Base-by-base conservation (phyloP, 495 filamentous ascomycete genomes). In the Talaromyces thailandensis region DNA sequence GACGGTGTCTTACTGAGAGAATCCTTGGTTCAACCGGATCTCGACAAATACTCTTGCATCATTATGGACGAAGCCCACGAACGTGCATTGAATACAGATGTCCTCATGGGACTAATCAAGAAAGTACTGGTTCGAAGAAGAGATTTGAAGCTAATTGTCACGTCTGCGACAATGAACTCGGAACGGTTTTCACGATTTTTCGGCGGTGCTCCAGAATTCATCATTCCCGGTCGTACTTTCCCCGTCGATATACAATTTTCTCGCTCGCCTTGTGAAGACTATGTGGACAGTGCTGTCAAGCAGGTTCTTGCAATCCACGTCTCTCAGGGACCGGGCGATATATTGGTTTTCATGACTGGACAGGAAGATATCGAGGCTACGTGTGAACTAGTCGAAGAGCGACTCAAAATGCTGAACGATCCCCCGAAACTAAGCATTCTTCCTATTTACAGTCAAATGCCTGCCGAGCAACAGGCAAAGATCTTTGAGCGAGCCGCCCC, bases 1-100 rank as follows among this genome's bases (percentile, higher is more conserved):
- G 95, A 99, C 68, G 95, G 95, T 74, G 92, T 99, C 6, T 79
- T 99, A 25, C 82, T 99, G 16, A 86, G 95, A 69, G 95, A 99
- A 68, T 96, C 90, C 14, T 82, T 99, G 8, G 89, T 90, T 56
- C 92, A 97, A 68, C 82, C 85, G 16, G 96, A 99, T 69, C 82
- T 99, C 24, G 95, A 98, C 72, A 90, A 90, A 68, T 99, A 99
- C 73, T 96, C 93, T 12, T 96, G 92, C 70, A 92, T 99, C 57
- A 99, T 99, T 71, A 97, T 99, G 94, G 95, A 99, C 73, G 95
- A 99, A 76, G 95, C 95, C 3, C 95, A 99, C 80, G 95, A 99
- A 71, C 84, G 95, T 69, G 93, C 94, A 0, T 78, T 99, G 48
- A 98, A 98, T 69, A 99, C 95, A 2, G 95, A 99, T 71, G 92